Conservation (phyloP, 2,329 filamentous ascomycete genomes). For the Botrytis squamosa region DNA sequence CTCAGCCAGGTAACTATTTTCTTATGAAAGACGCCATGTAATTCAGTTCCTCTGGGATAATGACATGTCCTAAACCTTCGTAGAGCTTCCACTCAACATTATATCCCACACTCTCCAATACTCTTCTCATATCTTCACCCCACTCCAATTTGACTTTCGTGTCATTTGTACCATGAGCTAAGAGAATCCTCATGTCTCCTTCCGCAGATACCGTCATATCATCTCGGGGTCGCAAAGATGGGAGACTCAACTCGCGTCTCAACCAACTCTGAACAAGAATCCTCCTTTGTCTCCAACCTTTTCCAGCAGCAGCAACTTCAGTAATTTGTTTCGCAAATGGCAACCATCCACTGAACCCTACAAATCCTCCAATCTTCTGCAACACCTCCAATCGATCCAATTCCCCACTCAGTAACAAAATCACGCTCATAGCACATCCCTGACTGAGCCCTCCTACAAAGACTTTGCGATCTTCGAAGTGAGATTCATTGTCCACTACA, state of each 20-base stretch:
- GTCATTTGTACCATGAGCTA: slow-evolving; percentile 32
- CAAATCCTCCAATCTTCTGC: slow-evolving; percentile 23
- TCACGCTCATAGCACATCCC: slow-evolving; percentile 30
- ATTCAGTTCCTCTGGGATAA: background rate
- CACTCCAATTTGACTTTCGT: slow-evolving; percentile 31
- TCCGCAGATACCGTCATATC: background rate
- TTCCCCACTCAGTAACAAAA: slow-evolving; percentile 29
- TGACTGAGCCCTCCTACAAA: slow-evolving; percentile 32
- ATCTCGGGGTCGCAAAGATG: background rate
- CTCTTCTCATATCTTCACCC: slow-evolving; percentile 26
- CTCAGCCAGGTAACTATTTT: background rate
- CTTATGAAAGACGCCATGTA: background rate
- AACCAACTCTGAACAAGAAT: slow-evolving; percentile 4
- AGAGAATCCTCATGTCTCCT: slow-evolving; percentile 13
- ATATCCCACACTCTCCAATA: background rate
- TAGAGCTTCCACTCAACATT: slow-evolving; percentile 10
- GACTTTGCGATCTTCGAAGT: slow-evolving; percentile 5
- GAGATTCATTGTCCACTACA: slow-evolving; percentile 21
- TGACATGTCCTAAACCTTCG: background rate
- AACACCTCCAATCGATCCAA: slow-evolving; percentile 4
- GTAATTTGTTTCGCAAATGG: slow-evolving; percentile 29
- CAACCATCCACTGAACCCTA: slow-evolving; percentile 35
- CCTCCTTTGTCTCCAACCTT: background rate
- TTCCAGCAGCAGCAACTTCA: background rate
- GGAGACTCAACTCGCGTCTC: background rate